A percentile compares a stretch with the other conserved stretches of the same genome.
phyloP scores from a whole-genome alignment of 345 rosid species.

The Mallotus nudiflorus region DNA sequence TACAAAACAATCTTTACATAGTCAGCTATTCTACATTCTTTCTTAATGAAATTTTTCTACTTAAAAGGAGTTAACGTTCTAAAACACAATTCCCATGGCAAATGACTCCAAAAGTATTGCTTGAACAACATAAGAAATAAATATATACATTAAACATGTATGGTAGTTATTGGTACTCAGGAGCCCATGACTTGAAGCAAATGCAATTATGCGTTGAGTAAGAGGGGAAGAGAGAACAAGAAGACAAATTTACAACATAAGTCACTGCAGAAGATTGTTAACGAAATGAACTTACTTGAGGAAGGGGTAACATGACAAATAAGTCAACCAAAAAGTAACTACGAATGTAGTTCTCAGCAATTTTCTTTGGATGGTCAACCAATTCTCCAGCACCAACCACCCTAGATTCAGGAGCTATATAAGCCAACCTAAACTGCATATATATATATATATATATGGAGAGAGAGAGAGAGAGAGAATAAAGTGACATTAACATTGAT shows the following conservation, averaged over 20 bases:
- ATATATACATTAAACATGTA: no score
- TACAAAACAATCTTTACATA: no score
- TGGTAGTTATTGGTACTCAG: no score
- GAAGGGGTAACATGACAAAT: constrained; percentile 68
- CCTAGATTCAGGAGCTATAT: constrained; percentile 75
- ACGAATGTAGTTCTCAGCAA: constrained; percentile 58
- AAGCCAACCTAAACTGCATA: constrained; percentile 87
- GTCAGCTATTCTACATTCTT: no score
- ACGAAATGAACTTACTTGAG: constrained; percentile 56
- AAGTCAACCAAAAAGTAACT: constrained; percentile 61
- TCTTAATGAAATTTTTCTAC: no score
- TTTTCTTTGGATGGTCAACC: constrained; percentile 77
- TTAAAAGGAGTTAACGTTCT: no score
- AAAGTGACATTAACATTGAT: not conserved
- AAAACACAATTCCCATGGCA: no score
- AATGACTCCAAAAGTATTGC: no score
- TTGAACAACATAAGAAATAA: no score
- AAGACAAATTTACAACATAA: not conserved
- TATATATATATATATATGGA: no score
- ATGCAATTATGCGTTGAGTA: not conserved
- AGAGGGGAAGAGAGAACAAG: not conserved
- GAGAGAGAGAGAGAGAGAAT: constrained; percentile 7
- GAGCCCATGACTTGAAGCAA: not conserved
- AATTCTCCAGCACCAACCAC: constrained; percentile 89
- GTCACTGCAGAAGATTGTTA: not conserved